phyloP scores from a whole-genome alignment of 352 stramenopile genomes.

The Globisporangium solare region DNA sequence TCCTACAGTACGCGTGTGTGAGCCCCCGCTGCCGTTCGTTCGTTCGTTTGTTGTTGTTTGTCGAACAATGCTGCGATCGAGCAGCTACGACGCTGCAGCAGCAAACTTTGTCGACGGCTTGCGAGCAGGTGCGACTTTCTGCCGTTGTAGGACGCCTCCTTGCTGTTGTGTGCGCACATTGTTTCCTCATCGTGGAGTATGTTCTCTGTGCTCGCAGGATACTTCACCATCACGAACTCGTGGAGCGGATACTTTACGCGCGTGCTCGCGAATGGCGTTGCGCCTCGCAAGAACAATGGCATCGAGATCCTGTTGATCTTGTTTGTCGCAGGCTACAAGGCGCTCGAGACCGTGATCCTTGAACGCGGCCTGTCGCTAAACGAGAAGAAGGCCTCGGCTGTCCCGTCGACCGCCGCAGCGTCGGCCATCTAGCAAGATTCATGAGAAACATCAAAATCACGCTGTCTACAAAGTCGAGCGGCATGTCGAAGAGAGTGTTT shows the following conservation, averaged over 20 bases:
- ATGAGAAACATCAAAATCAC: too few species aligned
- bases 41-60: too few species aligned
- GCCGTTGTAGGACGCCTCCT: background rate
- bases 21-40: background rate
- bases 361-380: conserved; percentile 28
- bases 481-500: too few species aligned
- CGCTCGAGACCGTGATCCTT: conserved; percentile 21
- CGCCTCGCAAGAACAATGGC: conserved; percentile 56
- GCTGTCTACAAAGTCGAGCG: too few species aligned
- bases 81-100: conserved; percentile 35
- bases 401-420: background rate
- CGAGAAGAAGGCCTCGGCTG: too few species aligned
- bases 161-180: background rate
- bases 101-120: conserved; percentile 57
- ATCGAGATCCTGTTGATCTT: conserved; percentile 54
- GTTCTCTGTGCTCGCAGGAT: conserved; percentile 14
- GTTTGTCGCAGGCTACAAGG: conserved; percentile 27
- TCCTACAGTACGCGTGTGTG: too few species aligned
- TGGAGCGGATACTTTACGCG: conserved; percentile 42
- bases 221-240: conserved; percentile 64
- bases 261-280: conserved; percentile 56
- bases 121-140: conserved; percentile 15
- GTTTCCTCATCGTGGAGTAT: background rate
- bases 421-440: background rate
- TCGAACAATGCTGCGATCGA: background rate